Base-by-base conservation (phyloP, 441 rosid species). In the Viola pubescens region DNA sequence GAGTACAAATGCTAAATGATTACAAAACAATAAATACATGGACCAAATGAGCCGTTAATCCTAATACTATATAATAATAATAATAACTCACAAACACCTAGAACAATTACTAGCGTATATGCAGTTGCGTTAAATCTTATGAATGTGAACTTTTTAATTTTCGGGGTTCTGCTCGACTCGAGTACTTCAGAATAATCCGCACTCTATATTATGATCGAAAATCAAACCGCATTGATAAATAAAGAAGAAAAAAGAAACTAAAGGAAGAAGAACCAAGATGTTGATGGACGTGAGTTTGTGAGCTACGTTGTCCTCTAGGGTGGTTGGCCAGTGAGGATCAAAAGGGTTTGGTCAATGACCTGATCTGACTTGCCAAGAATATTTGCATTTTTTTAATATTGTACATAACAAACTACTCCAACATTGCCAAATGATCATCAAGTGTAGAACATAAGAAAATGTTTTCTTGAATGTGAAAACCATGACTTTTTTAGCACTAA, bases 291-390 rank as follows among this genome's bases (percentile, higher is more conserved):
- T 10, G 19, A 44, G 44, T 55, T 60, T 65, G 43, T 43, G 34
- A 19, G 46, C 58, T 50, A 61, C 54, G 59, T 2, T 26, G 34
- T 58, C 49, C 54, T 65, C 40, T 48, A 47, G 73, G 70, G 82
- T 70, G 55, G 82, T 75, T 75, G 71, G 77, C 64, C 65, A 56
- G 56, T 51, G 12, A 6, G 44, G 40, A 49, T 67, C 44, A 26
- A 62, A 42, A 41, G 56, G 26, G 34, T 59, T 65, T 7, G 49
- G 70, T 73, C 79, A 65, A 67, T 70, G 43, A 11, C 39, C 54
- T 62, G 9, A 42, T 54, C 52, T 62, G 48, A 59, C 67, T 62
- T 64, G 46, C 64, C 71, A 34, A 4, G 5, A 52, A 48, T 52
- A 48, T 43, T 11, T 14, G 40, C 5, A 26, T 56, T 55, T 10